A percentile compares a stretch with the other conserved stretches of the same genome.
These are phyloP conservation scores for Gossypium davidsonii DNA, from an alignment of 441 rosid species.

Conservation along the genomic window DNA sequence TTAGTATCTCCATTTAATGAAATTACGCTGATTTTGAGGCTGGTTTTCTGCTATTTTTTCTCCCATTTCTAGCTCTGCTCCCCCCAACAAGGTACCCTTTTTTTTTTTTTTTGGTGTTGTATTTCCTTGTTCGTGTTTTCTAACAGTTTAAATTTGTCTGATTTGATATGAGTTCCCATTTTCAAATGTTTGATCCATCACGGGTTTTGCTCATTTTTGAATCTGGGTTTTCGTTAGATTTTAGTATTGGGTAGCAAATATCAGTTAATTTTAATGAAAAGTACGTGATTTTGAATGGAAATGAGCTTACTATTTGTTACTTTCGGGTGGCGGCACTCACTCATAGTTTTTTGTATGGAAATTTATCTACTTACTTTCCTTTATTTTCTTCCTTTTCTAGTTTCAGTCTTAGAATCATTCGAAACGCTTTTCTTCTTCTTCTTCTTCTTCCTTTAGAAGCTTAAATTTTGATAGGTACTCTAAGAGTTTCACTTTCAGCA, in stretches of 20 bases:
- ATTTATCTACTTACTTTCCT: slow-evolving; percentile 6
- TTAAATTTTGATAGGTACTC: slow-evolving; percentile 13
- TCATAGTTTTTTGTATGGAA: slow-evolving; percentile 3
- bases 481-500: not conserved
- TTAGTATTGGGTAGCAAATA: slow-evolving; percentile 10
- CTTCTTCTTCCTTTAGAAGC: slow-evolving; percentile 13
- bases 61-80: not conserved
- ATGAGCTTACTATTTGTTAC: slow-evolving; percentile 4
- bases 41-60: not conserved
- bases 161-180: slow-evolving; percentile 11
- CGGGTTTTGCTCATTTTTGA: slow-evolving; percentile 6
- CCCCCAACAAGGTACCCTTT: slow-evolving; percentile 19
- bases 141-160: slow-evolving; percentile 9
- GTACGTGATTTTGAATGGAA: slow-evolving; percentile 11
- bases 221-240: slow-evolving; percentile 9
- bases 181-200: slow-evolving; percentile 22
- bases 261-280: slow-evolving; percentile 12
- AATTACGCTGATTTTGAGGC: slow-evolving; percentile 22
- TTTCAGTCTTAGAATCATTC: slow-evolving; percentile 11
- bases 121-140: not conserved
- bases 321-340: slow-evolving; percentile 7
- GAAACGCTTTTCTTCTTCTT: not conserved
- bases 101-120: not conserved
- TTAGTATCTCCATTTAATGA: not conserved
- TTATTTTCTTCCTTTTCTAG: slow-evolving; percentile 10